phyloP scores from a whole-genome alignment of 495 filamentous ascomycete genomes.

The Penicillium tannophilum region DNA sequence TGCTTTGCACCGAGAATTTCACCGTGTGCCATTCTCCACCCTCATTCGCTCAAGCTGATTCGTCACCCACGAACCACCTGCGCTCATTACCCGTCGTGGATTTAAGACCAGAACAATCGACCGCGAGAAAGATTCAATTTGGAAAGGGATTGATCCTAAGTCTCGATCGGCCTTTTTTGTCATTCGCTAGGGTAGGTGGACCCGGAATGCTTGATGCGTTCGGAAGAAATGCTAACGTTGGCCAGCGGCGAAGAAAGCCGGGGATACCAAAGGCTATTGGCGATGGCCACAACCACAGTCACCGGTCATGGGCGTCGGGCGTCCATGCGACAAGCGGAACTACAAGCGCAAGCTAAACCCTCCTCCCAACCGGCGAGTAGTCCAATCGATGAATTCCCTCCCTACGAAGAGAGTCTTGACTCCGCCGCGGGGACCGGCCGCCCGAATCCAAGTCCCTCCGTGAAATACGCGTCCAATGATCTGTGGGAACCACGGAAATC shows the following conservation, averaged over 20 bases:
- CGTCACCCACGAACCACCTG: slow-evolving; percentile 34
- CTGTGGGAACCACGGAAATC: slow-evolving; percentile 43
- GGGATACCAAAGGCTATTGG: slow-evolving; percentile 5
- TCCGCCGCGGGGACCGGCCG: slow-evolving; percentile 27
- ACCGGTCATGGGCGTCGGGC: slow-evolving; percentile 48
- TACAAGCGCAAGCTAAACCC: slow-evolving; percentile 35
- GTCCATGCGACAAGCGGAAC: slow-evolving; percentile 46
- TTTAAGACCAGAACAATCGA: background rate
- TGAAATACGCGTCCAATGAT: slow-evolving; percentile 38
- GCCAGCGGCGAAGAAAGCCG: slow-evolving; percentile 1
- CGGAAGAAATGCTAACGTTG: slow-evolving; percentile 1
- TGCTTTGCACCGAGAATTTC: background rate
- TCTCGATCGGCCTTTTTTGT: background rate
- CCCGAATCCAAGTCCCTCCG: slow-evolving; percentile 28
- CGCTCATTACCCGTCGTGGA: background rate
- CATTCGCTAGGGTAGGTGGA: background rate
- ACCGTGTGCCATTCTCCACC: slow-evolving; percentile 29
- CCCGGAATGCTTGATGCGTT: background rate
- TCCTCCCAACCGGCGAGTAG: slow-evolving; percentile 42
- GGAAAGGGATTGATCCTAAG: background rate
- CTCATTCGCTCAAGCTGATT: slow-evolving; percentile 38
- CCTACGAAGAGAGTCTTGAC: slow-evolving; percentile 43
- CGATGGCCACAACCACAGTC: slow-evolving; percentile 48
- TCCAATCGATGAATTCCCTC: slow-evolving; percentile 47
- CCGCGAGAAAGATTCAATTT: background rate